Percentiles rank a stretch among this genome's conserved stretches.
These are phyloP conservation scores for Funneliformis geosporum DNA, from an alignment of 192 early-diverging fungal species.

Conservation along the genomic window DNA sequence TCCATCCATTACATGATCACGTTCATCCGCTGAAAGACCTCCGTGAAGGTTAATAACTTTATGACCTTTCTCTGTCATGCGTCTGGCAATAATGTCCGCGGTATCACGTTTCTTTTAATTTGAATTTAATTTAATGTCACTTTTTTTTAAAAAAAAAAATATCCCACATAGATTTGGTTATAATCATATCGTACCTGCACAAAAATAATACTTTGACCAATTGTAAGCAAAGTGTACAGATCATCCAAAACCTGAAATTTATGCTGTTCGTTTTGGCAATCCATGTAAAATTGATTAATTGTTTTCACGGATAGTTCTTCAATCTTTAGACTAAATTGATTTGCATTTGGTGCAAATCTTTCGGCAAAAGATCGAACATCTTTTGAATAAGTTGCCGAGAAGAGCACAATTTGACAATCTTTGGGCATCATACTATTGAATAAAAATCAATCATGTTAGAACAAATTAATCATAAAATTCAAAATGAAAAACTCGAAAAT, in stretches of 20 bases:
- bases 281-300: slow-evolving; percentile 98
- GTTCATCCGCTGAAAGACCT: slow-evolving; percentile 68
- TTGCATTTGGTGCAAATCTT: slow-evolving; percentile 82
- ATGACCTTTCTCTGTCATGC: slow-evolving; percentile 83
- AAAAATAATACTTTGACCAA: slow-evolving; percentile 97
- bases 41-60: slow-evolving; percentile 84
- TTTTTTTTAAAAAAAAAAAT: background rate
- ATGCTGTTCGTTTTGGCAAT: slow-evolving; percentile 77
- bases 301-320: slow-evolving; percentile 92
- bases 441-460: background rate
- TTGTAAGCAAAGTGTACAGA: slow-evolving; percentile 82
- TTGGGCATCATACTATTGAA: slow-evolving; percentile 62
- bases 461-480: background rate
- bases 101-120: slow-evolving; percentile 66
- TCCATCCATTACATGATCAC: slow-evolving; percentile 90
- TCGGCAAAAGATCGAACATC: slow-evolving; percentile 74
- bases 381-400: slow-evolving; percentile 93
- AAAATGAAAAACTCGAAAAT: background rate
- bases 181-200: slow-evolving; percentile 60
- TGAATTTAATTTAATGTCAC: background rate
- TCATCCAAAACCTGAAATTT: slow-evolving; percentile 75
- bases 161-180: slow-evolving; percentile 2
- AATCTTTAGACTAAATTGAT: slow-evolving; percentile 79
- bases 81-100: slow-evolving; percentile 74
- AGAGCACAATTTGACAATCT: slow-evolving; percentile 83